phyloP scores from a whole-genome alignment of 768 basidiomycete genomes.

The Jaapia argillacea region DNA sequence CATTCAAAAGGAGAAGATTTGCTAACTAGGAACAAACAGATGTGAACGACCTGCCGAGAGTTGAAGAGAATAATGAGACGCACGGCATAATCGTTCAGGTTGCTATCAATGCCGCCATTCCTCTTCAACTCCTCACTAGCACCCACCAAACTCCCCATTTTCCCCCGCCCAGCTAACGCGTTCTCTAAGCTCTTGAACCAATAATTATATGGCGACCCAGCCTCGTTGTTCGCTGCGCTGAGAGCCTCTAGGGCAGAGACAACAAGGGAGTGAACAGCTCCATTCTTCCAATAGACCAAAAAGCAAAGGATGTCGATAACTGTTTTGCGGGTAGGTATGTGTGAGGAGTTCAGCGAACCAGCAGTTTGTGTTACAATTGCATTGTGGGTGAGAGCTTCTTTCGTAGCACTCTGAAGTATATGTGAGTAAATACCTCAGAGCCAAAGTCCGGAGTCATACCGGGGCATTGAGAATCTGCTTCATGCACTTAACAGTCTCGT shows the following conservation, averaged over 20 bases:
- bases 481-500: constrained; percentile 84
- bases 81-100: constrained; percentile 82
- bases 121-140: constrained; percentile 85
- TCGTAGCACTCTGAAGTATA: constrained; percentile 42
- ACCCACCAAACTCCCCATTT: constrained; percentile 93
- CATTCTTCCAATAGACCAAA: constrained; percentile 55
- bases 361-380: constrained; percentile 71
- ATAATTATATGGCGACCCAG: constrained; percentile 60
- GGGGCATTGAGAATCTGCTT: constrained; percentile 67
- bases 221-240: constrained; percentile 51
- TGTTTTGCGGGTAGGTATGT: constrained; percentile 68
- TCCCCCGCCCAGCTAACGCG: constrained; percentile 74
- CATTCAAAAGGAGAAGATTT: constrained; percentile 67
- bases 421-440: too few relatives aligned
- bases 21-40: constrained; percentile 50
- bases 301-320: constrained; percentile 75
- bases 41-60: neutral
- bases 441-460: too few relatives aligned
- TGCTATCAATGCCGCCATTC: constrained; percentile 51
- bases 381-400: constrained; percentile 65
- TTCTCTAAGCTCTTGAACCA: constrained; percentile 84
- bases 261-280: constrained; percentile 54
- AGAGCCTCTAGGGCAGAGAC: constrained; percentile 66
- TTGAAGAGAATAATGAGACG: constrained; percentile 16
- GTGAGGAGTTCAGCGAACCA: constrained; percentile 73